Conservation (phyloP, 306 rosid species). For the Adenanthera pavonina region DNA sequence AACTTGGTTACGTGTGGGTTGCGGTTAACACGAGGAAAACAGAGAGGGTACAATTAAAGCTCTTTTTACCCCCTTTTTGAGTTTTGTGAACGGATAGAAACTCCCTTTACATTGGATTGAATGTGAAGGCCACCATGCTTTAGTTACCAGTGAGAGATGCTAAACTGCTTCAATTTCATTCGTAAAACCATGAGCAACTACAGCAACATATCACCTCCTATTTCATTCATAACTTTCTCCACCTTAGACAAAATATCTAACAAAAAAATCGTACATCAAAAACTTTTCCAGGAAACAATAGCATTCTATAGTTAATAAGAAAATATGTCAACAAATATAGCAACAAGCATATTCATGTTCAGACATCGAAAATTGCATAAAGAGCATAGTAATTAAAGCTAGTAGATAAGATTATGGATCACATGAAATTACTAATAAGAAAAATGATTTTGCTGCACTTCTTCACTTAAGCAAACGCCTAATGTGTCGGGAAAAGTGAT, state of each 20-base stretch:
- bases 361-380: constrained; percentile 14
- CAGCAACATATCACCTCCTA: constrained; percentile 66
- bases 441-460: constrained; percentile 5
- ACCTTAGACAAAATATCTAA: constrained; percentile 86
- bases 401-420: not conserved
- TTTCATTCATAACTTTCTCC: constrained; percentile 75
- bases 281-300: not conserved
- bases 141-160: constrained; percentile 31
- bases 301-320: constrained; percentile 10
- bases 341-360: constrained; percentile 23
- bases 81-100: constrained; percentile 4
- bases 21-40: not conserved
- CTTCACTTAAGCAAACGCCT: constrained; percentile 5
- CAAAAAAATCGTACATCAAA: constrained; percentile 29
- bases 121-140: constrained; percentile 23
- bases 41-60: not conserved
- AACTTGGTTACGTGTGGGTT: not conserved
- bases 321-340: not conserved
- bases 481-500: constrained; percentile 8
- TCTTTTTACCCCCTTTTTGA: not conserved
- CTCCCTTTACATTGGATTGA: constrained; percentile 23
- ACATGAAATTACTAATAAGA: constrained; percentile 26
- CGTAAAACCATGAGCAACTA: constrained; percentile 44
- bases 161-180: constrained; percentile 32
- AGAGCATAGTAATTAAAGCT: not conserved